Base-by-base conservation (phyloP, 257 asterid species). In the Capsicum rhomboideum region DNA sequence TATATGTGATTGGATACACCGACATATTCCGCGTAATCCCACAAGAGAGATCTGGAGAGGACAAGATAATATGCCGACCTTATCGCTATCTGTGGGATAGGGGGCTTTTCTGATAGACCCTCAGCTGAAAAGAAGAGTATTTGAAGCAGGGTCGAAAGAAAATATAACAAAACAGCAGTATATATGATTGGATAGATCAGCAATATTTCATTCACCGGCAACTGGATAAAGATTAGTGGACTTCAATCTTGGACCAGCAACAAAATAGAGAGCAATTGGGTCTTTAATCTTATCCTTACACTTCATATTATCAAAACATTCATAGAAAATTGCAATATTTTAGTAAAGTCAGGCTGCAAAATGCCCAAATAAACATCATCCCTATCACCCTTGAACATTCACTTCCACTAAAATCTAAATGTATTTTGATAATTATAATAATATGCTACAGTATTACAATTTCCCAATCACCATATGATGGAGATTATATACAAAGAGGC, bases 401-500 rank as follows among this genome's bases (percentile, higher is more conserved):
- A 75, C 61, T 75, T 75, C 61, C 61, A 75, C 61, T 49, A 75
- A 40, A 49, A 49, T 75, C 61, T 75, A 75, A 26, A 75, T 75
- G 61, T 49, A 6, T 52, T 74, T 44, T 46, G 80, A 29, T 49
- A 37, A 34, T 34, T 2, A 14, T 75, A 46, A 75, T 75, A 29
- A 75, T 49, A 75, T 46, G 61, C 80, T 49, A 75, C 29, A 61
- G 54, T 6, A 77, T 79, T 11, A 78, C 44, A 67, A 40, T 54
- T 53, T 42, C 37, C 52, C 26, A 80, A 42, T 18, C 74, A 74
- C 78, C 78, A 78, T 14, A 26, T 29, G 80, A 82, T 26, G 52
- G 72, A 68, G 9, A 66, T 77, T 83, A 87, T 82, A 84, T 85
- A 90, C 92, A 90, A 64, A 75, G 50, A 87, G 46, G 61, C 85